Evolutionary conservation across 805 yeast genomes (phyloP).

Genomic region (Saturnispora sekii): DNA sequence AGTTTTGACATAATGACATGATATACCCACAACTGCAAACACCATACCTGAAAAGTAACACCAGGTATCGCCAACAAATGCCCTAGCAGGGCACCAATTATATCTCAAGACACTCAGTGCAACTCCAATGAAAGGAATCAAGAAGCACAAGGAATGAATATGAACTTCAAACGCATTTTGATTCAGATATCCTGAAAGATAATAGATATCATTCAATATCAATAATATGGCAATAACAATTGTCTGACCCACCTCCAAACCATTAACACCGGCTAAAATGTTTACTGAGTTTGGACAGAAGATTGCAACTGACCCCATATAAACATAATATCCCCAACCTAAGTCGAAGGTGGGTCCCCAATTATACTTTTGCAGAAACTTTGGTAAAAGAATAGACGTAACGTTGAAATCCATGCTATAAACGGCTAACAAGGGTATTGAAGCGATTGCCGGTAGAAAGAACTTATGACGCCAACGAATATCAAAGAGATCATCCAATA

Average conservation of each 20-base stretch:
- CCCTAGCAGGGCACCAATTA: slow-evolving; percentile 88
- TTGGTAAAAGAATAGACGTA: slow-evolving; percentile 79
- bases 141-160: slow-evolving; percentile 63
- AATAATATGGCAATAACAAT: slow-evolving; percentile 65
- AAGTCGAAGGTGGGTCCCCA: slow-evolving; percentile 47
- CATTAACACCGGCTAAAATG: slow-evolving; percentile 93
- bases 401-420: slow-evolving; percentile 92
- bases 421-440: slow-evolving; percentile 82
- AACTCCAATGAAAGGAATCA: slow-evolving; percentile 83
- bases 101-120: slow-evolving; percentile 62
- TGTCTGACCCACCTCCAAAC: slow-evolving; percentile 93
- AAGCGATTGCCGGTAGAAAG: slow-evolving; percentile 88
- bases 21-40: slow-evolving; percentile 90
- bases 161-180: slow-evolving; percentile 72
- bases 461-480: slow-evolving; percentile 97
- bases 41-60: slow-evolving; percentile 99
- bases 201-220: slow-evolving; percentile 67
- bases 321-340: slow-evolving; percentile 69
- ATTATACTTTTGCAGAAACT: slow-evolving; percentile 35
- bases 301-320: slow-evolving; percentile 87
- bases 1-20: slow-evolving; percentile 95
- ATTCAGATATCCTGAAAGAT: slow-evolving; percentile 43
- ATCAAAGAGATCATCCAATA: slow-evolving; percentile 92
- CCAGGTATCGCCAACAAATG: slow-evolving; percentile 96
- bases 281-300: slow-evolving; percentile 95